Base-by-base conservation (phyloP, 805 yeast genomes). In the Teunomyces aglyptinius region DNA sequence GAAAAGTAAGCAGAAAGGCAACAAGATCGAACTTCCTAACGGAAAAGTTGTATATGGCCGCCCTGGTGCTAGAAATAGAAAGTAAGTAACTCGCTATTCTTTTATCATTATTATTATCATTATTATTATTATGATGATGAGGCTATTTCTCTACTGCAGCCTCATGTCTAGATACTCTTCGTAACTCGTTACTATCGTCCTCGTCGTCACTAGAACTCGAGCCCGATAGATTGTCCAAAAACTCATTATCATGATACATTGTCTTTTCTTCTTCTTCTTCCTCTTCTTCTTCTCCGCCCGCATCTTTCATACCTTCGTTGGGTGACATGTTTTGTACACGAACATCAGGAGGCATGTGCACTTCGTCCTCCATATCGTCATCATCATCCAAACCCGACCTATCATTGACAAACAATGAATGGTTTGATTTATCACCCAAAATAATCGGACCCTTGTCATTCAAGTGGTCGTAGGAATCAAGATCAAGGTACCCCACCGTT, bases 11-110 rank as follows among this genome's bases (percentile, higher is more conserved):
- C 67, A 58, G 19, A 64, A 60, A 43, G 80, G 78, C 7, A 73
- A 73, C 47, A 77, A 72, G 51, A 61, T 68, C 38, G 79, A 71
- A 42, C 66, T 83, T 49, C 85, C 85, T 7, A 83, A 82, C 56
- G 88, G 88, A 1, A 82, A 82, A 57, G 78, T 79, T 8, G 71
- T 80, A 13, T 70, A 69, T 45, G 64, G 66, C 7, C 59, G 72
- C 26, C 42, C 50, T n/a, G 26, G 33, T 4, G 43, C 51, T 22
- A 41, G 46, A 26, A 44, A 32, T 16, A 43, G 49, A 36, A 45
- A 46, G 44, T 28, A 26, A 36, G 22, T 6, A 22, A 7, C 26
- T 24, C 26, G 26, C 26, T 24, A 24, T 24, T 26, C 27, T 18
- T 26, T 22, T 24, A 38, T 38, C 7, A 22, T n/a, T 39, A n/a